Conservation (phyloP, 1,284 basidiomycete species). For the Athelia sp. region DNA sequence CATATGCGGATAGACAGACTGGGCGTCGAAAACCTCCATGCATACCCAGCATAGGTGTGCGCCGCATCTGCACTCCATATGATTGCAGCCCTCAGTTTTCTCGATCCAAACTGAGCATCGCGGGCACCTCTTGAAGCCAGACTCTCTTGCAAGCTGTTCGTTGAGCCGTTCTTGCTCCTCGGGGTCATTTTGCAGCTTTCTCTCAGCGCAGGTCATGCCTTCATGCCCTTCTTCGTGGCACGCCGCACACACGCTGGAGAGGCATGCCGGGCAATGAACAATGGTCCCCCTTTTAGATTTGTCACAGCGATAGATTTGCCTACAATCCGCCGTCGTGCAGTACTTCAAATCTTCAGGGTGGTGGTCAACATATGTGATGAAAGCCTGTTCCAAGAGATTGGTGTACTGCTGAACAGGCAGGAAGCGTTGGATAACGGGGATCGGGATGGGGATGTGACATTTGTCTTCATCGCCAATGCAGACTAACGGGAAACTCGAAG, state of each 20-base stretch:
- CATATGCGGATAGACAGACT: background rate
- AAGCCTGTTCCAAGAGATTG: conserved; percentile 38
- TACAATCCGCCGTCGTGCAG: conserved; percentile 55
- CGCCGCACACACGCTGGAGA: conserved; percentile 40
- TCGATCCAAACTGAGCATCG: conserved; percentile 40
- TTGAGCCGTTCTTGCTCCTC: conserved; percentile 40
- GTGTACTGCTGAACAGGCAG: conserved; percentile 37
- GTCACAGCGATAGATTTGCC: conserved; percentile 44
- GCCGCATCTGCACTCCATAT: conserved; percentile 47
- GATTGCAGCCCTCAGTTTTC: conserved; percentile 52
- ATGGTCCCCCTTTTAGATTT: conserved; percentile 13
- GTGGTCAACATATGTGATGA: conserved; percentile 36
- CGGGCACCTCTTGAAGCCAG: conserved; percentile 32
- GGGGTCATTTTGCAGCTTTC: conserved; percentile 24
- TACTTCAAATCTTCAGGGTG: conserved; percentile 43
- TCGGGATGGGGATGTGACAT: conserved; percentile 40
- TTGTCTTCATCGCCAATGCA: conserved; percentile 46
- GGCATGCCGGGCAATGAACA: conserved; percentile 44
- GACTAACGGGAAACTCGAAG: conserved; percentile 39
- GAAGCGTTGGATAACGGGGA: conserved; percentile 44
- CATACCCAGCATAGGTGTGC: conserved; percentile 54
- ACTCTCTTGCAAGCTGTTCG: conserved; percentile 15
- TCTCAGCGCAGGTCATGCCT: conserved; percentile 43
- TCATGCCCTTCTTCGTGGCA: conserved; percentile 49
- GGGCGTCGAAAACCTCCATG: conserved; percentile 24